These are phyloP conservation scores for Colletotrichum filicis DNA, from an alignment of 2,329 filamentous ascomycete genomes.

Conservation along the genomic window DNA sequence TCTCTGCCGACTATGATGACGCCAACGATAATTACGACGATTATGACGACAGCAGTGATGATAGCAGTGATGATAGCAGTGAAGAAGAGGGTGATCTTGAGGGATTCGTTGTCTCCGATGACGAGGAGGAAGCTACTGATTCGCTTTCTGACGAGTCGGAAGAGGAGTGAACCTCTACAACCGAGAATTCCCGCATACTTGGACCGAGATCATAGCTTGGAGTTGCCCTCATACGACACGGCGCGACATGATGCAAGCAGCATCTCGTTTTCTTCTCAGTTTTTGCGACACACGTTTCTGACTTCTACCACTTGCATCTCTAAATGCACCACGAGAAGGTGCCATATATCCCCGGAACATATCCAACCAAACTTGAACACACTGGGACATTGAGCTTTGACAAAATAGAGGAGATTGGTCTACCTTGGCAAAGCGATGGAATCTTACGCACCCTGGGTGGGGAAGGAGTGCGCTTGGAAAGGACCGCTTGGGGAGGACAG, in stretches of 20 bases:
- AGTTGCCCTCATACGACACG: neutral
- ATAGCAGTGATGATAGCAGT: too few relatives aligned
- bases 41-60: neutral
- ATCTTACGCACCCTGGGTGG: neutral
- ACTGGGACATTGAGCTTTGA: too few relatives aligned
- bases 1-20: neutral
- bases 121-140: neutral
- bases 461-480: neutral
- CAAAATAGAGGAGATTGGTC: neutral
- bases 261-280: neutral
- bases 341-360: rapidly evolving
- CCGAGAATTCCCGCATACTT: rapidly evolving
- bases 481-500: neutral
- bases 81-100: neutral
- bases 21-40: neutral
- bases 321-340: neutral
- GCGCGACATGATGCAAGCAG: neutral
- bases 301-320: neutral
- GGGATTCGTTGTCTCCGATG: neutral
- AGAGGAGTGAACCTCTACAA: neutral
- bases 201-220: neutral
- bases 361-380: neutral
- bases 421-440: neutral
- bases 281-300: neutral
- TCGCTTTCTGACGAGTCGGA: neutral